Percentiles rank a stretch among this genome's conserved stretches.
Evolutionary conservation across 1,284 basidiomycete species (phyloP).

Genomic region (Cutaneotrichosporon dermatis): DNA sequence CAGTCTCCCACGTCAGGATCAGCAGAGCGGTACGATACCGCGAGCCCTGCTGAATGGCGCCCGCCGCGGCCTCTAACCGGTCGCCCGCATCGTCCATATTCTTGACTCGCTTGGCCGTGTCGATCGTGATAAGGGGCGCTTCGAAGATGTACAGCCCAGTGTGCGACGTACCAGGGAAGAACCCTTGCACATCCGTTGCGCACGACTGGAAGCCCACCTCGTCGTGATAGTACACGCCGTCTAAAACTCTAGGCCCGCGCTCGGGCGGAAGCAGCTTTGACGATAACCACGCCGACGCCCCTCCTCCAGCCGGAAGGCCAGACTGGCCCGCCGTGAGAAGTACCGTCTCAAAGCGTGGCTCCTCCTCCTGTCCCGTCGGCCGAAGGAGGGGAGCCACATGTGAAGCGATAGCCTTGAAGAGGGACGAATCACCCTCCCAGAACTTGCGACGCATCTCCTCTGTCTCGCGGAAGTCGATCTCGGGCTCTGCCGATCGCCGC

Average conservation of each 20-base stretch:
- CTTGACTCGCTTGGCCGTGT: background rate
- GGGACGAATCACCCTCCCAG: slow-evolving; percentile 1
- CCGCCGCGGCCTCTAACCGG: slow-evolving; percentile 23
- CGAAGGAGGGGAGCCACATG: slow-evolving; percentile 28
- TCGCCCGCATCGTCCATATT: slow-evolving; percentile 35
- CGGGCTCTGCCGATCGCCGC: background rate
- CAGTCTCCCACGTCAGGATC: slow-evolving; percentile 40
- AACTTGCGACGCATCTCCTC: background rate
- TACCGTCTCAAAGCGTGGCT: slow-evolving; percentile 11
- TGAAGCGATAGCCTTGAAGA: slow-evolving; percentile 26
- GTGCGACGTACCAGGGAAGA: slow-evolving; percentile 15
- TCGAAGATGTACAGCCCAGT: slow-evolving; percentile 36
- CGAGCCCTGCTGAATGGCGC: slow-evolving; percentile 16
- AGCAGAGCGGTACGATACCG: slow-evolving; percentile 29
- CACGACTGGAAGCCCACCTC: slow-evolving; percentile 22
- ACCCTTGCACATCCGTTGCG: slow-evolving; percentile 9
- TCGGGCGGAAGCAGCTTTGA: slow-evolving; percentile 27
- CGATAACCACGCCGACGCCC: slow-evolving; percentile 32
- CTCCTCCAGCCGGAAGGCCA: slow-evolving; percentile 21
- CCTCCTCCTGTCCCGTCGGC: background rate
- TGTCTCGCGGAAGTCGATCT: background rate
- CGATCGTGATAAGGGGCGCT: slow-evolving; percentile 22
- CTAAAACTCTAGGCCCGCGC: background rate
- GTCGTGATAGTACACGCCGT: slow-evolving; percentile 9
- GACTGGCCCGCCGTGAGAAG: slow-evolving; percentile 16